Evolutionary conservation across 192 early-diverging fungal species (phyloP).

Genomic region (Mortierella antarctica): DNA sequence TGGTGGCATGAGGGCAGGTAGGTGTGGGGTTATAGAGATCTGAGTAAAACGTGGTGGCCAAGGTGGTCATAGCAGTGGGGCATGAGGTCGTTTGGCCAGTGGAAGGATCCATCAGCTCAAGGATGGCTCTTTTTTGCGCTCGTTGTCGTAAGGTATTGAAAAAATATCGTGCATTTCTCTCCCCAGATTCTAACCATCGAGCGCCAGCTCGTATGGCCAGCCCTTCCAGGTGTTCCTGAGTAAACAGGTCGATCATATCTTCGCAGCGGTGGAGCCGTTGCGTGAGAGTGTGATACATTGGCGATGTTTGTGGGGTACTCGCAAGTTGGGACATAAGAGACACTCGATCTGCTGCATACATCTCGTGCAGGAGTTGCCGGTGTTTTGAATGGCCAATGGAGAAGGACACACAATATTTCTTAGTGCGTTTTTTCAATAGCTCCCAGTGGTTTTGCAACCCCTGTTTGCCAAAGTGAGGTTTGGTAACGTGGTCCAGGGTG

Average conservation of each 20-base stretch:
- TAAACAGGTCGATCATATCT: too few species aligned
- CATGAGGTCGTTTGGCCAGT: too few species aligned
- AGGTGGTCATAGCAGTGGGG: too few species aligned
- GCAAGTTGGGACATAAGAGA: too few species aligned
- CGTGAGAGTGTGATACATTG: background rate
- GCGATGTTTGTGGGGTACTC: background rate
- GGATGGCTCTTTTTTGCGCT: background rate
- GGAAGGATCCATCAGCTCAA: too few species aligned
- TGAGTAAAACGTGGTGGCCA: background rate
- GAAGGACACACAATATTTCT: background rate
- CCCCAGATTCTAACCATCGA: slow-evolving; percentile 29
- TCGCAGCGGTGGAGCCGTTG: background rate
- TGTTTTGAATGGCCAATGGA: too few species aligned
- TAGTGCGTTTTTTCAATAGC: too few species aligned
- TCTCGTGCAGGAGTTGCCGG: too few species aligned
- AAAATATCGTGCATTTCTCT: slow-evolving; percentile 32
- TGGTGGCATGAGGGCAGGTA: background rate
- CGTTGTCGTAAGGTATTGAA: slow-evolving; percentile 20
- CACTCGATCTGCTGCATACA: too few species aligned
- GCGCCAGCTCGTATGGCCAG: slow-evolving; percentile 4
- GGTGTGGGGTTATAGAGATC: slow-evolving; percentile 4
- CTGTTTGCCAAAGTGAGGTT: background rate
- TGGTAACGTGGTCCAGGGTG: background rate
- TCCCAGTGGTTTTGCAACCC: background rate
- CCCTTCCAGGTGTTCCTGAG: background rate